phyloP scores from a whole-genome alignment of 768 basidiomycete species.

The Hirschioporus abietinus region DNA sequence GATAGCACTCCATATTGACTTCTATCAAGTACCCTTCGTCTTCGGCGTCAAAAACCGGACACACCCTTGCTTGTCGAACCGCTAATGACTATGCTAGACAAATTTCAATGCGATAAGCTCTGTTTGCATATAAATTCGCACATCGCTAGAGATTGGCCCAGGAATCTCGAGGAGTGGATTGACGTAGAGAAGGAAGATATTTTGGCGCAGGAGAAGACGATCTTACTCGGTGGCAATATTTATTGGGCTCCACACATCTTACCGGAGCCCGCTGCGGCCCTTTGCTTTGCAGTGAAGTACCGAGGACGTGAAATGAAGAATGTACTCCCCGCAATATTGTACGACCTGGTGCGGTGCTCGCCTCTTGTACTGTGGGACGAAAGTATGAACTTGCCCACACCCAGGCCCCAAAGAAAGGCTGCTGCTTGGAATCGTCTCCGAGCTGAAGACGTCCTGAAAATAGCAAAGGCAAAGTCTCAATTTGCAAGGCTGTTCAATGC shows the following conservation, averaged over 20 bases:
- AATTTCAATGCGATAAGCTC: neutral
- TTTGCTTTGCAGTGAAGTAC: neutral
- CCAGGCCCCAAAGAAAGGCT: neutral
- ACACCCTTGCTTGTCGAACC: neutral
- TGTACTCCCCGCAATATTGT: neutral
- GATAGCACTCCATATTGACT: neutral
- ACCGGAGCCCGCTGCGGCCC: neutral
- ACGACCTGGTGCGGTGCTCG: neutral
- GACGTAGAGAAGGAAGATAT: neutral
- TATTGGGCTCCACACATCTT: neutral
- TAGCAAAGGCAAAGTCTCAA: neutral
- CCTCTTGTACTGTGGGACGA: neutral
- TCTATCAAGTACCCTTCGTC: neutral
- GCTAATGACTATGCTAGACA: neutral
- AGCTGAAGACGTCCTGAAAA: neutral
- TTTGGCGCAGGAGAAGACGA: neutral
- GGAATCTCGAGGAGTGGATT: neutral
- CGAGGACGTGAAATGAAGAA: neutral
- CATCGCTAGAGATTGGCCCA: neutral
- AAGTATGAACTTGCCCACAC: neutral
- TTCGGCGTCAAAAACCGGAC: neutral
- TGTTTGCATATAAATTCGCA: neutral
- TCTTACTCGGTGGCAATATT: neutral
- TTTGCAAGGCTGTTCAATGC: neutral
- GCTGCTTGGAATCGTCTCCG: neutral